Percentiles rank a stretch among this genome's conserved stretches.
Conservation (phyloP, 805 yeast genomes). For the Candida gorgasii region DNA sequence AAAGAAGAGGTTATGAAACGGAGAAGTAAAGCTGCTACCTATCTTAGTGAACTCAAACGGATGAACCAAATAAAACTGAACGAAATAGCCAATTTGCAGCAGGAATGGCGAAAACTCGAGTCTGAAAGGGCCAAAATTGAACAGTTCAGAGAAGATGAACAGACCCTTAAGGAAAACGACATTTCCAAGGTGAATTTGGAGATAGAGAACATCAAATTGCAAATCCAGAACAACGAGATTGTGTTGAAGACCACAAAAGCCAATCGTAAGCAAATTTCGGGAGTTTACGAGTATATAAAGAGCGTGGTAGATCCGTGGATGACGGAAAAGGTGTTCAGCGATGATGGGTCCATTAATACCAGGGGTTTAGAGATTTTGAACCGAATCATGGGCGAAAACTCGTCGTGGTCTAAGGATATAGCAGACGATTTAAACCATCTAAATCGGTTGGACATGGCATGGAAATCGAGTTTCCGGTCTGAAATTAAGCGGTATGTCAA, state of each 20-base stretch:
- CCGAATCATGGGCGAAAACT: constrained; percentile 22
- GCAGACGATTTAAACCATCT: constrained; percentile 25
- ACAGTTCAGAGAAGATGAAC: constrained; percentile 5
- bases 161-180: not conserved
- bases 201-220: constrained; percentile 20
- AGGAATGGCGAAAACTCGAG: constrained; percentile 4
- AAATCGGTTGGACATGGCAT: constrained; percentile 28
- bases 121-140: constrained; percentile 5
- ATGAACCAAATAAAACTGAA: constrained; percentile 23
- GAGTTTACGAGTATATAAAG: constrained; percentile 19
- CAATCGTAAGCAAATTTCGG: constrained; percentile 25
- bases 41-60: constrained; percentile 23
- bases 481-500: constrained; percentile 31
- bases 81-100: constrained; percentile 23
- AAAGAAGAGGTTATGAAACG: constrained; percentile 28
- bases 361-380: constrained; percentile 27
- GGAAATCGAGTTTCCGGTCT: constrained; percentile 30
- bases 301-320: constrained; percentile 8
- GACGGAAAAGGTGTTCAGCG: constrained; percentile 23
- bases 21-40: constrained; percentile 29
- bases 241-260: constrained; percentile 19
- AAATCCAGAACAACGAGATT: constrained; percentile 29
- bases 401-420: constrained; percentile 35
- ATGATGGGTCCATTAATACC: constrained; percentile 30
- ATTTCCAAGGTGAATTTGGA: constrained; percentile 13